A percentile compares a stretch with the other conserved stretches of the same genome.
These are phyloP conservation scores for Sporisorium exsertum DNA, from an alignment of 1,284 basidiomycete genomes.

Conservation along the genomic window DNA sequence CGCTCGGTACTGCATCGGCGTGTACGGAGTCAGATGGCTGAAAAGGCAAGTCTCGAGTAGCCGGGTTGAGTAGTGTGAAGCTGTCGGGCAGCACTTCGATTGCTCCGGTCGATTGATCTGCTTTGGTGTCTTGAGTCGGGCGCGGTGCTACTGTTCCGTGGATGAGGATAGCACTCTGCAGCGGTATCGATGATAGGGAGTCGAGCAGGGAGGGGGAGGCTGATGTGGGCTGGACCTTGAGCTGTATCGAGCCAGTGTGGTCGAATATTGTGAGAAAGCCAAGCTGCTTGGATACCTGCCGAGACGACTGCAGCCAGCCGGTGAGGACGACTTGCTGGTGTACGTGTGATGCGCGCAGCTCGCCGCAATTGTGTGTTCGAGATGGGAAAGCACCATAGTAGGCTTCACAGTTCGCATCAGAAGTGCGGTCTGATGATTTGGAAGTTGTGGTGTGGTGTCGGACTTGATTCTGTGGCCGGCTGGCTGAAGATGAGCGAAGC, in stretches of 20 bases:
- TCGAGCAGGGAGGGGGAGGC: constrained; percentile 73
- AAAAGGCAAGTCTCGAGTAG: constrained; percentile 79
- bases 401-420: background rate
- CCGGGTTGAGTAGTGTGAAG: constrained; percentile 82
- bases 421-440: background rate
- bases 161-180: constrained; percentile 54
- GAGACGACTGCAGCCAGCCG: constrained; percentile 81
- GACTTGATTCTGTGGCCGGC: background rate
- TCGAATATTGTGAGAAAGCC: constrained; percentile 86
- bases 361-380: constrained; percentile 78
- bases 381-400: constrained; percentile 74
- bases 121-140: constrained; percentile 45
- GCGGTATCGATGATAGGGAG: constrained; percentile 69
- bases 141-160: constrained; percentile 43
- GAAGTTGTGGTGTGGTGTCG: background rate
- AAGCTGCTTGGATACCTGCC: constrained; percentile 76
- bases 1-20: constrained; percentile 75
- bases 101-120: constrained; percentile 73
- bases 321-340: constrained; percentile 78
- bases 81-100: constrained; percentile 82
- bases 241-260: constrained; percentile 80
- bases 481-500: background rate
- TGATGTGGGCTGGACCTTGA: constrained; percentile 68
- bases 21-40: constrained; percentile 78
- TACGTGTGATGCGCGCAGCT: constrained; percentile 74